Base-by-base conservation (phyloP, 1,284 basidiomycete species). In the Clitocybe nebularis region DNA sequence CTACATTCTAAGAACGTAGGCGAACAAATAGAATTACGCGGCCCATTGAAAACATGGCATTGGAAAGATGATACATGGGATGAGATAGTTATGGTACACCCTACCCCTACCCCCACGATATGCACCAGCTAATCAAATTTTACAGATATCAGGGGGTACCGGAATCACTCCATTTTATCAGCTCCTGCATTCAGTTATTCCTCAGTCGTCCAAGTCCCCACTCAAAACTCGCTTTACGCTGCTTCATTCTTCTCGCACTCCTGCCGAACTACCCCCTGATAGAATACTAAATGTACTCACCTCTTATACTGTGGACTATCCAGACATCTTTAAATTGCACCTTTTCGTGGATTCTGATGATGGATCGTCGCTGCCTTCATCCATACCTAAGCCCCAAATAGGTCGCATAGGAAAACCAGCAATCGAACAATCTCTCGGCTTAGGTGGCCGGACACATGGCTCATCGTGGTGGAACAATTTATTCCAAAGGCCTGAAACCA, bases 111-210 rank as follows among this genome's bases (percentile, higher is more conserved):
- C 3, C n/a, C 8, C 4, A 39, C 39, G 16, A 25, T 26, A 21
- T 33, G 36, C 39, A 21, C 36, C 36, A 24, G 34, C 38, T 43
- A 16, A 20, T 22, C 13, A 20, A 16, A 6, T 44, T 29, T 47
- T 36, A n/a, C 47, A 91, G 88, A 80, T 91, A 40, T 89, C 85
- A 30, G 88, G 88, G 28, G 88, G 88, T 21, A 91, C 89, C 3
- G 88, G 89, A 19, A 79, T 91, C 36, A 82, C 88, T 9, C 88
- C 88, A 4, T 89, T 89, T 54, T 79, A 78, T 55, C 88, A 91
- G 56, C 65, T 88, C 45, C 73, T 75, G 55, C 73, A 71, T 57
- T 60, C 57, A 21, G 50, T 69, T 28, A 69, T 74, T 42, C 59
- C 57, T 20, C 49, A 52, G 5, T 51, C 41, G 13, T 53, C 62